Evolutionary conservation across 768 basidiomycete species (phyloP), one percentile per base, ranked within the genome.

Genomic region (Pulveroboletus sp.): DNA sequence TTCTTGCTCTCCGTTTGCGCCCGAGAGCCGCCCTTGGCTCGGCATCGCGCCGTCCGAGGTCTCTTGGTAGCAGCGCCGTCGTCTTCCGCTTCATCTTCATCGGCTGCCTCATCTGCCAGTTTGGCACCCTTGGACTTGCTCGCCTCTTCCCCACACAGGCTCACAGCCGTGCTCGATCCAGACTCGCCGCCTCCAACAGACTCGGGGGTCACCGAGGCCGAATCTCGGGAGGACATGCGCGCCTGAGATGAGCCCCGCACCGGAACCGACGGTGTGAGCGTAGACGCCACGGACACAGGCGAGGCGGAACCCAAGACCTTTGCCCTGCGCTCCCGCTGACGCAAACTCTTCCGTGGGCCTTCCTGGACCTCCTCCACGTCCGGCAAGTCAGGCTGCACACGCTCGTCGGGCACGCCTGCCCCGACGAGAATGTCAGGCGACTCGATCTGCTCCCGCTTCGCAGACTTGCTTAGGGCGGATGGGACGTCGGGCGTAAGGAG

Each of bases 141-240:
- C 9, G 40, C 61, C 14, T 58, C 65, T 42, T 65, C 67, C 5
- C 56, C 66, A 29, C 55, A 67, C 36, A 68, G 29, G 45, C 66
- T 68, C 12, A 67, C 66, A 12, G 68, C 68, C 6, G 68, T 67
- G 46, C 66, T 67, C 8, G 68, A 69, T 13, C 61, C 65, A 4
- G 65, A 69, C 43, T 63, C 63, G 2, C 42, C 55, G 10, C 54
- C 64, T 16, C 56, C 64, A 38, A 64, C 31, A 29, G 64, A 64
- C 43, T 64, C 67, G 47, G 65, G 50, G 34, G 54, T 53, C 22
- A 50, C 58, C 6, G 61, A 54, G 22, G 59, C 55, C 48, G 58
- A 51, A 34, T 56, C 54, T 2, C 65, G 60, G 26, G 64, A 67
- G 1, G 58, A 41, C 1, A 64, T 66, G 7, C 43, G 41, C 14